Conservation (phyloP, 2,329 filamentous ascomycete genomes). For the Sclerotiophoma versabilis region DNA sequence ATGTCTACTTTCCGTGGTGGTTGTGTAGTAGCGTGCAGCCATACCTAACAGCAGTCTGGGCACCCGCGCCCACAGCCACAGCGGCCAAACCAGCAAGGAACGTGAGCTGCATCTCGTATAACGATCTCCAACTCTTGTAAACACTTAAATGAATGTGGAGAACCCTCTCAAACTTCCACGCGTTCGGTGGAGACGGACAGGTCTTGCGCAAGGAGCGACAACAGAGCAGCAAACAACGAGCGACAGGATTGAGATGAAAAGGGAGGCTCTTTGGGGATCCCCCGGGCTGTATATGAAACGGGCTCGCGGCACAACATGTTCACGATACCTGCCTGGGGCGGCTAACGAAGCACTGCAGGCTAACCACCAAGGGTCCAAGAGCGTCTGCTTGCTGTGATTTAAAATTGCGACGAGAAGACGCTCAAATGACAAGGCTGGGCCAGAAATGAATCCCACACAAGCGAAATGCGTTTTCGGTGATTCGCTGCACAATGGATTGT, state of each 20-base stretch:
- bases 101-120: slow-evolving; percentile 41
- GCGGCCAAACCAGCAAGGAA: slow-evolving; percentile 37
- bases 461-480: slow-evolving; percentile 8
- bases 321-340: slow-evolving; percentile 27
- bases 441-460: slow-evolving; percentile 20
- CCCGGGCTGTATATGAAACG: slow-evolving; percentile 39
- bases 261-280: slow-evolving; percentile 23
- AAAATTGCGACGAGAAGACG: slow-evolving; percentile 23
- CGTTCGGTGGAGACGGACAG: slow-evolving; percentile 18
- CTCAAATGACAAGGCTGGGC: slow-evolving; percentile 22
- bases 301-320: slow-evolving; percentile 27
- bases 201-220: slow-evolving; percentile 14
- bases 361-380: slow-evolving; percentile 24
- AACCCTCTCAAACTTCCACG: slow-evolving; percentile 14
- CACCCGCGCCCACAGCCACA: slow-evolving; percentile 38
- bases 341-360: slow-evolving; percentile 20
- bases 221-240: slow-evolving; percentile 26
- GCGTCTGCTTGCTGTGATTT: slow-evolving; percentile 19
- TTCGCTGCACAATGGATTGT: slow-evolving; percentile 5
- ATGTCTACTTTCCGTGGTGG: slow-evolving; percentile 17
- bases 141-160: slow-evolving; percentile 36
- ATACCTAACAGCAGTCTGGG: slow-evolving; percentile 35
- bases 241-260: slow-evolving; percentile 29
- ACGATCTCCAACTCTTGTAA: slow-evolving; percentile 15
- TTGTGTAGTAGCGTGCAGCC: slow-evolving; percentile 14